These are phyloP conservation scores for Neocucurbitaria cava DNA, from an alignment of 2,329 filamentous ascomycete species.

Conservation along the genomic window DNA sequence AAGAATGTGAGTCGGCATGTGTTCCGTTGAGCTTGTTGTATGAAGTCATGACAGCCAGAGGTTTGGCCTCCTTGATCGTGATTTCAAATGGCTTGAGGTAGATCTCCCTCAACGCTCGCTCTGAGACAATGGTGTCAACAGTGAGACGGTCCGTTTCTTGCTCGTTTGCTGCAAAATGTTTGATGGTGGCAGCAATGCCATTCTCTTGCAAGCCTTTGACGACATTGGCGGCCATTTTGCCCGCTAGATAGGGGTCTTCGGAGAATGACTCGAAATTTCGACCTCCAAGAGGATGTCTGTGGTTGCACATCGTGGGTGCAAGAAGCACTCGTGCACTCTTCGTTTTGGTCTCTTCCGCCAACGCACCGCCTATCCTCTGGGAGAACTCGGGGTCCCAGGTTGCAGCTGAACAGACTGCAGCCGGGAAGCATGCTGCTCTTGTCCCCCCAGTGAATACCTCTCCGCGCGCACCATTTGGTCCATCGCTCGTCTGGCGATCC, in stretches of 20 bases:
- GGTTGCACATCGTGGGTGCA: constrained; percentile 80
- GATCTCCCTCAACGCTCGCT: constrained; percentile 65
- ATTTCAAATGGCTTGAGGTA: constrained; percentile 69
- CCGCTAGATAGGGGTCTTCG: constrained; percentile 72
- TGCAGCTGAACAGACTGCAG: constrained; percentile 71
- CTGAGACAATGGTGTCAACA: constrained; percentile 57
- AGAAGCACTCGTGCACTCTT: constrained; percentile 77
- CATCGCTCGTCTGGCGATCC: constrained; percentile 64
- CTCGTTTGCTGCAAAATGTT: constrained; percentile 73
- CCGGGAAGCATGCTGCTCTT: constrained; percentile 75
- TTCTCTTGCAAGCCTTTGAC: constrained; percentile 68
- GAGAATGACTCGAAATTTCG: constrained; percentile 79
- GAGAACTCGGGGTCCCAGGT: constrained; percentile 75
- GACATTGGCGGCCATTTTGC: constrained; percentile 69
- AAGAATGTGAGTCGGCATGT: constrained; percentile 69
- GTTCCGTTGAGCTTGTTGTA: constrained; percentile 78
- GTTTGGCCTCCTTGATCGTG: constrained; percentile 73
- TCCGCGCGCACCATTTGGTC: constrained; percentile 72
- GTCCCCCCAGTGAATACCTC: constrained; percentile 68
- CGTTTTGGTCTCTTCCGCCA: constrained; percentile 74
- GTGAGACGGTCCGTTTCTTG: constrained; percentile 75
- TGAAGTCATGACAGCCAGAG: constrained; percentile 73
- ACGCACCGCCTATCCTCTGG: constrained; percentile 64
- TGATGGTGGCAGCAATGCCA: constrained; percentile 74
- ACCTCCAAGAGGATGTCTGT: constrained; percentile 79